Evolutionary conservation across 1,139 yeast species (phyloP).

Genomic region (Lodderomyces jiufengensis): DNA sequence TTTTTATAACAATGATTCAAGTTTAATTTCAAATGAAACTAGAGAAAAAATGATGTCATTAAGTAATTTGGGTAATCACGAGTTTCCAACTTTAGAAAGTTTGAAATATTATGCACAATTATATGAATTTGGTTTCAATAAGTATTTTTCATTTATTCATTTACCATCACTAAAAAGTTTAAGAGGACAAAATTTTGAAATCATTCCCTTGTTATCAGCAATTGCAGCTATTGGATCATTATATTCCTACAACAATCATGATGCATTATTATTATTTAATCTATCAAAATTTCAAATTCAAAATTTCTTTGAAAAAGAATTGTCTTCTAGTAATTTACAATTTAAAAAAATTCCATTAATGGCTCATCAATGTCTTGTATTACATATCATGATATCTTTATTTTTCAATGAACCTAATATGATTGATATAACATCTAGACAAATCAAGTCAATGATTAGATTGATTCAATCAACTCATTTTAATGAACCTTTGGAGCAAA

Average conservation of each 20-base stretch:
- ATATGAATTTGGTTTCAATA: slow-evolving; percentile 71
- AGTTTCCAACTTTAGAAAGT: slow-evolving; percentile 72
- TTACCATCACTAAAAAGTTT: slow-evolving; percentile 61
- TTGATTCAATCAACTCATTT: slow-evolving; percentile 74
- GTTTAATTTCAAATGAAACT: slow-evolving; percentile 46
- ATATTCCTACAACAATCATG: slow-evolving; percentile 75
- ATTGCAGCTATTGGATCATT: slow-evolving; percentile 90
- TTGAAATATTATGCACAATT: slow-evolving; percentile 68
- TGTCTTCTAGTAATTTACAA: slow-evolving; percentile 42
- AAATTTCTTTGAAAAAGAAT: slow-evolving; percentile 61
- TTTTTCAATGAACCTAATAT: slow-evolving; percentile 75
- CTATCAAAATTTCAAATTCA: slow-evolving; percentile 77
- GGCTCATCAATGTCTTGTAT: slow-evolving; percentile 82
- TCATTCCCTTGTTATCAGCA: slow-evolving; percentile 72
- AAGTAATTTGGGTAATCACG: slow-evolving; percentile 47
- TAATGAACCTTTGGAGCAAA: slow-evolving; percentile 64
- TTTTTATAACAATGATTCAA: slow-evolving; percentile 14
- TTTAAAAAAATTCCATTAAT: slow-evolving; percentile 73
- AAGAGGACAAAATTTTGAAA: slow-evolving; percentile 52
- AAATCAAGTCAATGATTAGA: slow-evolving; percentile 74
- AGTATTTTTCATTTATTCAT: slow-evolving; percentile 81
- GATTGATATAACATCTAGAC: slow-evolving; percentile 70
- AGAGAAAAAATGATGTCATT: slow-evolving; percentile 50
- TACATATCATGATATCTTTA: slow-evolving; percentile 78
- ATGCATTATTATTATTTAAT: slow-evolving; percentile 73